Percentiles rank a stretch among this genome's conserved stretches.
Evolutionary conservation across 1,139 yeast genomes (phyloP).

Genomic region (Candida gigantensis): DNA sequence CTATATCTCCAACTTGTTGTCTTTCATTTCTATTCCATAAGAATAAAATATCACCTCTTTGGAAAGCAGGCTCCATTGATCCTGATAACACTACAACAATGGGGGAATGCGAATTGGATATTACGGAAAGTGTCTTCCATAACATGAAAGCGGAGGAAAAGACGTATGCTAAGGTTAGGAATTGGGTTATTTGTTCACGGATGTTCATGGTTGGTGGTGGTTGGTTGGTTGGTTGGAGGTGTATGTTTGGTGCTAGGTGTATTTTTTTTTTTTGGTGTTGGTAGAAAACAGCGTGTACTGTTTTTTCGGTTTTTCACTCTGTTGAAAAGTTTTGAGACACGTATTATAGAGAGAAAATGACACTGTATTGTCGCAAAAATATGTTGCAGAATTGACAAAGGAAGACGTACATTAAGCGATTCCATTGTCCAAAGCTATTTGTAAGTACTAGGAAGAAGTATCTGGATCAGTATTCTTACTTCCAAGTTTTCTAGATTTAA

Average conservation of each 20-base stretch:
- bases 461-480: no score
- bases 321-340: no score
- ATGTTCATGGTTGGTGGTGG: slow-evolving; percentile 37
- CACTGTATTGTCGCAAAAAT: no score
- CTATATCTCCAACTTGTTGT: slow-evolving; percentile 88
- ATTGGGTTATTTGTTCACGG: slow-evolving; percentile 53
- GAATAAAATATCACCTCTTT: slow-evolving; percentile 91
- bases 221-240: neutral
- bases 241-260: no score
- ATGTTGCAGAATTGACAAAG: no score
- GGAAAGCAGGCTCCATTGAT: slow-evolving; percentile 99
- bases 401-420: no score
- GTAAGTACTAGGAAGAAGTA: no score
- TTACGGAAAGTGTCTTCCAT: slow-evolving; percentile 81
- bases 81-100: slow-evolving; percentile 96
- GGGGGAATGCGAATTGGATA: slow-evolving; percentile 87
- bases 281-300: no score
- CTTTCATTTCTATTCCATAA: slow-evolving; percentile 79
- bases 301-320: no score
- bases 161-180: slow-evolving; percentile 72
- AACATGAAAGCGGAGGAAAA: slow-evolving; percentile 88
- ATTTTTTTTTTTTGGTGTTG: neutral
- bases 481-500: no score
- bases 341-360: no score
- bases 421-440: no score